Conservation (phyloP, 768 basidiomycete species). For the Tylopilus sp. region DNA sequence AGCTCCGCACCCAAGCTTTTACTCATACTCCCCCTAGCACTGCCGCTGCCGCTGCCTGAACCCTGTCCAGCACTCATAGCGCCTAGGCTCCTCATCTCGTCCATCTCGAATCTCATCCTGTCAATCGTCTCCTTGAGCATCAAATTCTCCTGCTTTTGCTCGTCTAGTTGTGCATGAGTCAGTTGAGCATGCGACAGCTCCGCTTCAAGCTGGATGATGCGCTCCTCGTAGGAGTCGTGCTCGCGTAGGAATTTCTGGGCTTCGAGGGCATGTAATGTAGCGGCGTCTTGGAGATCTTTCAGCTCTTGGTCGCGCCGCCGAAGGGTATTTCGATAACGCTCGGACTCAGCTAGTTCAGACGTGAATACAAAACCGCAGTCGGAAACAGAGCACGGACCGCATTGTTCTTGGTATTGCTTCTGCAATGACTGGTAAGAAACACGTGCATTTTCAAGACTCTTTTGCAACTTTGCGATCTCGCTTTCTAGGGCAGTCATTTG, state of each 20-base stretch:
- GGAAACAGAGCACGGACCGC: constrained; percentile 46
- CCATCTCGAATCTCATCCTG: constrained; percentile 89
- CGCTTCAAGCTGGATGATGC: constrained; percentile 62
- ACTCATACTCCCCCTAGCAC: constrained; percentile 55
- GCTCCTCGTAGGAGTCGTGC: constrained; percentile 68
- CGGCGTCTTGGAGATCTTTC: constrained; percentile 57
- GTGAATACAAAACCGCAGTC: not conserved
- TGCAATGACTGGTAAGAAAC: constrained; percentile 73
- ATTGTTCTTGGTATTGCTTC: constrained; percentile 88
- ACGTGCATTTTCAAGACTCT: constrained; percentile 69
- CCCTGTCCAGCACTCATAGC: constrained; percentile 34
- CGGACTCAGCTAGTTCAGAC: constrained; percentile 56
- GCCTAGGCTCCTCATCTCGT: constrained; percentile 69
- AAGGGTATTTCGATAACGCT: constrained; percentile 71
- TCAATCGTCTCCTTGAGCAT: constrained; percentile 95
- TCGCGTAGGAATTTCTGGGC: constrained; percentile 62
- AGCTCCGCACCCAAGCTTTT: constrained; percentile 77
- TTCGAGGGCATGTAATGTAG: constrained; percentile 63
- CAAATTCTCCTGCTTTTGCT: constrained; percentile 94
- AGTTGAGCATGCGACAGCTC: constrained; percentile 70
- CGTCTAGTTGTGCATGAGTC: constrained; percentile 73
- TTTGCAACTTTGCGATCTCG: constrained; percentile 74
- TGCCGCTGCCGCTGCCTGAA: constrained; percentile 44
- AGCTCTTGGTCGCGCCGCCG: constrained; percentile 74
- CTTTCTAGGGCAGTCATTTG: constrained; percentile 72